phyloP scores from a whole-genome alignment of 306 rosid genomes.

The Trifolium subterraneum region DNA sequence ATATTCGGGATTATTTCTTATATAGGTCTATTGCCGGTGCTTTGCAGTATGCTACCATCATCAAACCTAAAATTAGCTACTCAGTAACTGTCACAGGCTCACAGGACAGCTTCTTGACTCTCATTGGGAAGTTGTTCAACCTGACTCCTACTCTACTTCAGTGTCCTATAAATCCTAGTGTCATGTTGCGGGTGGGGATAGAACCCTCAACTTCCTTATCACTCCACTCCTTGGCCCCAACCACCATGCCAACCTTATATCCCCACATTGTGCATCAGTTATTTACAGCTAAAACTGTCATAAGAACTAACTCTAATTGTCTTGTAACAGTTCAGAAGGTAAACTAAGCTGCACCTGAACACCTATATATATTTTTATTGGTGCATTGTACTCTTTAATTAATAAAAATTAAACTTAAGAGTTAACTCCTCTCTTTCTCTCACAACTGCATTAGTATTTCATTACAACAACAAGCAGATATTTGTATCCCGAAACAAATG shows the following conservation, averaged over 20 bases:
- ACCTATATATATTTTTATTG: background rate
- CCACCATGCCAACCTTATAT: background rate
- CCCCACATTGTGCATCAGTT: background rate
- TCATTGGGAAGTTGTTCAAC: no score
- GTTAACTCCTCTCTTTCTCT: background rate
- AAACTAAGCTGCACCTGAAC: background rate
- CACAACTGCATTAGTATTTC: background rate
- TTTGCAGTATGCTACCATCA: no score
- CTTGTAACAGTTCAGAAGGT: background rate
- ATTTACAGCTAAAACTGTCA: background rate
- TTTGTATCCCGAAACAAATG: background rate
- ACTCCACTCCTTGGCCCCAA: background rate
- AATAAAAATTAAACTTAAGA: background rate
- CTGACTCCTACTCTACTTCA: no score
- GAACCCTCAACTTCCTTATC: background rate
- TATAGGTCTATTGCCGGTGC: no score
- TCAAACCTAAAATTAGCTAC: no score
- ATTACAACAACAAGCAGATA: background rate
- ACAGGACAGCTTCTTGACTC: no score
- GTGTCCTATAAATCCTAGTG: no score
- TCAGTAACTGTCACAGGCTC: no score
- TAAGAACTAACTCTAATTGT: background rate
- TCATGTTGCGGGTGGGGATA: no score
- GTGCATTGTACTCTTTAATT: background rate
- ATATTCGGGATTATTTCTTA: no score